Base-by-base conservation (phyloP, 331 rosid genomes). In the Dryas integrifolia region DNA sequence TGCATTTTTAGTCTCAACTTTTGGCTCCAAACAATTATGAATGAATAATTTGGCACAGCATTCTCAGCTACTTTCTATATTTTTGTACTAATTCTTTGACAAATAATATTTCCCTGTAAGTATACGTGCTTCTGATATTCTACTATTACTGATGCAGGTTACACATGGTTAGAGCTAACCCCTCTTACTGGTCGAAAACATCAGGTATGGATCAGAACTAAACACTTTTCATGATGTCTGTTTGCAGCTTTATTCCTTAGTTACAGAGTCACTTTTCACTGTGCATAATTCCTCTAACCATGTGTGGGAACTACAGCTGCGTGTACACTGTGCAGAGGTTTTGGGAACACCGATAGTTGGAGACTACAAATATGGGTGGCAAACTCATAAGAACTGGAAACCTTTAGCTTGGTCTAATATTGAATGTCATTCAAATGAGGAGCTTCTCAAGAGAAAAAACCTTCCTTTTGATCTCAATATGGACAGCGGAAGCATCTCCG, bases 141-240 rank as follows among this genome's bases (percentile, higher is more conserved):
- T 50, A 35, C 57, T 3, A 49, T 39, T 66, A 58, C 67, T 66
- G 58, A 49, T 89, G 82, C 90, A 94, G 98, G 96, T 63, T 94
- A 52, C 71, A 73, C 97, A 55, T 94, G 98, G 98, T 78, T 94
- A 80, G 97, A 94, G 87, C 79, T 94, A 71, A 85, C 85, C 60
- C 98, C 96, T 70, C 81, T 89, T 70, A 94, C 97, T 5, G 96
- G 98, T 65, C 87, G 97, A 85, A 94, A 94, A 81, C 98, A 94
- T 86, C 97, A 94, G 96, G 98, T 94, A 67, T 26, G 55, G 39
- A 11, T 57, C 47, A 38, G 51, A 63, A 58, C 46, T 69, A 40
- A 26, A 21, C 40, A 3, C 53, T 55, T 16, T 6, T 46, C 46
- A 12, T n/a, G 47, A 43, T 21, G 12, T 26, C 53, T 43, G 47